These are phyloP conservation scores for Penicillium sp. DNA, from an alignment of 2,329 filamentous ascomycete genomes.

Conservation along the genomic window DNA sequence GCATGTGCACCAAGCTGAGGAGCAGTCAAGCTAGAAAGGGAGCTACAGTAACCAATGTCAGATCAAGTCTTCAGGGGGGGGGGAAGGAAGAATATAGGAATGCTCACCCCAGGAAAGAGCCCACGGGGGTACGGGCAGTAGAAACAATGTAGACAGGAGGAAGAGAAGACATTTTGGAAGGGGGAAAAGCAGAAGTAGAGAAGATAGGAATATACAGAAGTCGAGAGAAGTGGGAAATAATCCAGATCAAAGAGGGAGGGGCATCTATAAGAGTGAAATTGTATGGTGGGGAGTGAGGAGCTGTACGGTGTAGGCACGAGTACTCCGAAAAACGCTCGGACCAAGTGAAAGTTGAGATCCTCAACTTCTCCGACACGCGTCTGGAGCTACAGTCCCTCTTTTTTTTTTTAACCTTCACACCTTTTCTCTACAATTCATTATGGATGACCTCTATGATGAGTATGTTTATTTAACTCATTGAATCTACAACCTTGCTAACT, in stretches of 20 bases:
- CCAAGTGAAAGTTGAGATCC: slow-evolving; percentile 20
- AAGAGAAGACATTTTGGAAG: slow-evolving; percentile 59
- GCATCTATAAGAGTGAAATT: slow-evolving; percentile 9
- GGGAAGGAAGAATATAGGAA: slow-evolving; percentile 5
- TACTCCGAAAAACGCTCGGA: slow-evolving; percentile 15
- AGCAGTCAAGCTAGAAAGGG: slow-evolving; percentile 77
- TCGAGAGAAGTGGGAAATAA: background rate
- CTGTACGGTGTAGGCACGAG: slow-evolving; percentile 24
- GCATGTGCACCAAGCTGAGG: slow-evolving; percentile 79
- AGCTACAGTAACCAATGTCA: slow-evolving; percentile 46
- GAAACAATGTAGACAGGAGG: slow-evolving; percentile 94
- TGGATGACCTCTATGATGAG: slow-evolving; percentile 98
- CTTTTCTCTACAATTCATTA: slow-evolving; percentile 30
- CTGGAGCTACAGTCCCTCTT: slow-evolving; percentile 8
- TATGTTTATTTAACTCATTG: slow-evolving; percentile 34
- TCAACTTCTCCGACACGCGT: slow-evolving; percentile 16
- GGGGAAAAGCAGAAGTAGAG: background rate
- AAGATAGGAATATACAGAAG: background rate
- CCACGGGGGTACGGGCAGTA: slow-evolving; percentile 77
- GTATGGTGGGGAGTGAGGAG: slow-evolving; percentile 18
- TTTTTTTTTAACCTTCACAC: slow-evolving; percentile 6
- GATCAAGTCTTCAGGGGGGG: slow-evolving; percentile 5
- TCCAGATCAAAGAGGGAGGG: slow-evolving; percentile 1
- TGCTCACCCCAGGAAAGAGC: slow-evolving; percentile 82
- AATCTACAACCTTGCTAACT: slow-evolving; percentile 18